These are phyloP conservation scores for Potentilla sterilis DNA, from an alignment of 306 rosid genomes.

Conservation along the genomic window DNA sequence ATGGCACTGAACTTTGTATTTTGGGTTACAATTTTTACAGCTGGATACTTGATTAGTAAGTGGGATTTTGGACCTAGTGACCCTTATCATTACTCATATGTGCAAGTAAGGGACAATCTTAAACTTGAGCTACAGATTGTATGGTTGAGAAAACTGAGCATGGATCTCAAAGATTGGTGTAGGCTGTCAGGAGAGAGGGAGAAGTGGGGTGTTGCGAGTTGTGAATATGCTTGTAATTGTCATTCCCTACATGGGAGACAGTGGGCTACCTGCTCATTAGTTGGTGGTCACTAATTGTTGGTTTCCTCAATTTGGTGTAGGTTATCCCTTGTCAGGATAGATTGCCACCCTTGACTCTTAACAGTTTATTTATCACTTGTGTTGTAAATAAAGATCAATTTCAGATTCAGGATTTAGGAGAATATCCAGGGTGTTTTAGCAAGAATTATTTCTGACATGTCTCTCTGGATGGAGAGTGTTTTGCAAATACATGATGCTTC, in stretches of 20 bases:
- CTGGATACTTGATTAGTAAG: constrained; percentile 1
- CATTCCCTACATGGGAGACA: constrained; percentile 20
- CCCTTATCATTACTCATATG: constrained; percentile 15
- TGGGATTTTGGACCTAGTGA: constrained; percentile 5
- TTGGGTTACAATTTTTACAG: constrained; percentile 12
- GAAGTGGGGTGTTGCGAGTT: constrained; percentile 22
- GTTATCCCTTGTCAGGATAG: constrained; percentile 9
- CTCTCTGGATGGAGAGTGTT: constrained; percentile 21
- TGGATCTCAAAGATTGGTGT: constrained; percentile 22
- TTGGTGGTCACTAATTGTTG: constrained; percentile 14
- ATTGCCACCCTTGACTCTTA: constrained; percentile 7
- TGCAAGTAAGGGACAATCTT: constrained; percentile 22
- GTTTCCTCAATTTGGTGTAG: constrained; percentile 17
- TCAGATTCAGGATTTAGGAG: constrained; percentile 14
- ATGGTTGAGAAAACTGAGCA: constrained; percentile 23
- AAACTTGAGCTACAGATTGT: constrained; percentile 28
- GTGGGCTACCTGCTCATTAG: constrained; percentile 18
- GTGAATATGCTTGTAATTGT: constrained; percentile 11
- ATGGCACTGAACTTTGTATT: constrained; percentile 9
- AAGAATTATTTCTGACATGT: constrained; percentile 19
- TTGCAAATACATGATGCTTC: constrained; percentile 21
- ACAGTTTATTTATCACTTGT: not conserved
- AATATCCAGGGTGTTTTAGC: constrained; percentile 22
- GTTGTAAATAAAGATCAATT: constrained; percentile 20
- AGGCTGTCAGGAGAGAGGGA: constrained; percentile 27